Conservation (phyloP, 2,329 filamentous ascomycete species). For the Ascochyta fabae region DNA sequence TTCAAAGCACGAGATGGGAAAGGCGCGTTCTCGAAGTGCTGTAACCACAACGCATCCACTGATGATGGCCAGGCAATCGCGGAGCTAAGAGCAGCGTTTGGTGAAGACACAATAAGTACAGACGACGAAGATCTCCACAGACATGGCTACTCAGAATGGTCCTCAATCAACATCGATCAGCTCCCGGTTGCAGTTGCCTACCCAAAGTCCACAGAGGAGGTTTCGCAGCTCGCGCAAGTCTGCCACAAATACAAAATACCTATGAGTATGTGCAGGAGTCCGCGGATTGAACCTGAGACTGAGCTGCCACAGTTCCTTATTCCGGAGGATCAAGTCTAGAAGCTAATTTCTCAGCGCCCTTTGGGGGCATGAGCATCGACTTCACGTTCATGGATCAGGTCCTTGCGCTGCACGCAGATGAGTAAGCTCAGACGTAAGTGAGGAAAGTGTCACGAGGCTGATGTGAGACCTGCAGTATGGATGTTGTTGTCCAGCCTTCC, state of each 20-base stretch:
- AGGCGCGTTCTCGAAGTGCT: conserved; percentile 40
- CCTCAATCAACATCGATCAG: conserved; percentile 68
- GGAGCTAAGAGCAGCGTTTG: conserved; percentile 60
- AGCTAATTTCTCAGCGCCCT: conserved; percentile 86
- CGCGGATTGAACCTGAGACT: neutral
- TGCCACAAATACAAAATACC: conserved; percentile 82
- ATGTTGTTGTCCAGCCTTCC: conserved; percentile 88
- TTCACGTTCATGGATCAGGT: conserved; percentile 88
- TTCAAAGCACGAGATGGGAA: conserved; percentile 58
- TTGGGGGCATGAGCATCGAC: conserved; percentile 87
- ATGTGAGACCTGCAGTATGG: conserved; percentile 63
- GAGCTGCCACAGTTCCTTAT: conserved; percentile 66
- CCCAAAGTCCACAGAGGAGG: conserved; percentile 68
- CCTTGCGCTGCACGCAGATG: conserved; percentile 77
- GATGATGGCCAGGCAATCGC: conserved; percentile 57
- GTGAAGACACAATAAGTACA: conserved; percentile 66
- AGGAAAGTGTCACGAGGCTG: conserved; percentile 16
- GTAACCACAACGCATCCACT: neutral
- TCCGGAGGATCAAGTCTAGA: conserved; percentile 87
- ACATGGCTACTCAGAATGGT: conserved; percentile 76
- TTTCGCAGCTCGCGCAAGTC: conserved; percentile 69
- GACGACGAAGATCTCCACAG: conserved; percentile 68
- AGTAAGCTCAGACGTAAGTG: conserved; percentile 51
- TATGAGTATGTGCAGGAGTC: conserved; percentile 56
- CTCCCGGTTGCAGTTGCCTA: conserved; percentile 71